A percentile compares a stretch with the other conserved stretches of the same genome.
Evolutionary conservation across 2,329 filamentous ascomycete genomes (phyloP).

Genomic region (Neonectria hederae): DNA sequence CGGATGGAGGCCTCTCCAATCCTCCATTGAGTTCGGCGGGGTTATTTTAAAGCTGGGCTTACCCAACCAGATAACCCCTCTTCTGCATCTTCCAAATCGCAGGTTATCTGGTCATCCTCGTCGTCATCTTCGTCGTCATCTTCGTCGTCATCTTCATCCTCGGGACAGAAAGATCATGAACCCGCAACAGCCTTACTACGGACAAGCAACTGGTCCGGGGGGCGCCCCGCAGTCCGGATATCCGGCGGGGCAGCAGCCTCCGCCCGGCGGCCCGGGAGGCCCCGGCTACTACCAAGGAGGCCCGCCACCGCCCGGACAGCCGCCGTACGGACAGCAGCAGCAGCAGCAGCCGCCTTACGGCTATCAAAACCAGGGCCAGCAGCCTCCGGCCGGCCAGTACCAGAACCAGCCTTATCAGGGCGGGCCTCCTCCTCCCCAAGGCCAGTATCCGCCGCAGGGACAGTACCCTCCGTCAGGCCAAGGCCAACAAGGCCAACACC

Average conservation of each 20-base stretch:
- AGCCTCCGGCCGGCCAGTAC: conserved; percentile 8
- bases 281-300: conserved; percentile 26
- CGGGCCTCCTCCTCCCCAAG: not conserved
- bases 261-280: not conserved
- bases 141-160: not conserved
- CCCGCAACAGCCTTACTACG: conserved; percentile 35
- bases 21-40: not conserved
- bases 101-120: too few relatives aligned
- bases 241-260: conserved; percentile 23
- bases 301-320: conserved; percentile 20
- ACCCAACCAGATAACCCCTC: not conserved
- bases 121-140: not conserved
- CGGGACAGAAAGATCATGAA: conserved; percentile 11
- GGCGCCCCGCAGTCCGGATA: conserved; percentile 21
- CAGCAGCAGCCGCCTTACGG: conserved; percentile 19
- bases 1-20: not conserved
- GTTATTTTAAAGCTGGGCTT: not conserved
- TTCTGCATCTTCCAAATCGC: not conserved
- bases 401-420: not conserved
- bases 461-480: conserved; percentile 22
- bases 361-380: not conserved
- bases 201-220: conserved; percentile 22
- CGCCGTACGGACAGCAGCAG: conserved; percentile 25
- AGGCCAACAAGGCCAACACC: conserved; percentile 13
- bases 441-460: conserved; percentile 8